Percentiles rank a stretch among this genome's conserved stretches.
Evolutionary conservation across 2,329 filamentous ascomycete genomes (phyloP).

Genomic region (Pyrenophora seminiperda): DNA sequence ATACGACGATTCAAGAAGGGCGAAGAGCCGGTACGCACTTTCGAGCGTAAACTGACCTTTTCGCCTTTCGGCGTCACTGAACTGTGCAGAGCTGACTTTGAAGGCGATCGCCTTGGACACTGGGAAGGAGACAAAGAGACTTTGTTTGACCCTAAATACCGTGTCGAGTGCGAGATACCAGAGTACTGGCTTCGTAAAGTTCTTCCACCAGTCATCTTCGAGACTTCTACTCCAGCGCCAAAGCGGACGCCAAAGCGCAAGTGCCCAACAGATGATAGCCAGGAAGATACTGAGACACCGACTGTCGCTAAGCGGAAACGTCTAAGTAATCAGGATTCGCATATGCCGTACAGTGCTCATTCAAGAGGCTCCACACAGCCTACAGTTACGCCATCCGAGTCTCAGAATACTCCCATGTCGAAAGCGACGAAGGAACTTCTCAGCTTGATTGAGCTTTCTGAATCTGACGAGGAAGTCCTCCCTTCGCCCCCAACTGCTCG

Average conservation of each 20-base stretch:
- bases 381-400: neutral
- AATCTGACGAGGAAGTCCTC: conserved; percentile 10
- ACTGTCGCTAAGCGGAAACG: conserved; percentile 8
- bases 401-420: neutral
- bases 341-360: neutral
- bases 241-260: conserved; percentile 24
- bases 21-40: conserved; percentile 12
- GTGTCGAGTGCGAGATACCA: conserved; percentile 47
- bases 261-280: conserved; percentile 1
- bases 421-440: neutral
- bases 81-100: conserved; percentile 36
- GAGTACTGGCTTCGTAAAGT: conserved; percentile 39
- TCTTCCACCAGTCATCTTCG: conserved; percentile 32
- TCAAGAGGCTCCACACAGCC: neutral
- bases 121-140: conserved; percentile 22
- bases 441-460: conserved; percentile 13
- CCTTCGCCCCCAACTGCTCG: neutral
- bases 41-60: conserved; percentile 46
- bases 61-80: conserved; percentile 40
- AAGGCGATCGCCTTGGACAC: conserved; percentile 33
- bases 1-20: conserved; percentile 33
- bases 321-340: neutral
- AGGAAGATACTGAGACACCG: neutral
- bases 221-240: conserved; percentile 18
- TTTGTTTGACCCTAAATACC: conserved; percentile 39